phyloP scores from a whole-genome alignment of 495 filamentous ascomycete species.

The Penicillium arizonense region DNA sequence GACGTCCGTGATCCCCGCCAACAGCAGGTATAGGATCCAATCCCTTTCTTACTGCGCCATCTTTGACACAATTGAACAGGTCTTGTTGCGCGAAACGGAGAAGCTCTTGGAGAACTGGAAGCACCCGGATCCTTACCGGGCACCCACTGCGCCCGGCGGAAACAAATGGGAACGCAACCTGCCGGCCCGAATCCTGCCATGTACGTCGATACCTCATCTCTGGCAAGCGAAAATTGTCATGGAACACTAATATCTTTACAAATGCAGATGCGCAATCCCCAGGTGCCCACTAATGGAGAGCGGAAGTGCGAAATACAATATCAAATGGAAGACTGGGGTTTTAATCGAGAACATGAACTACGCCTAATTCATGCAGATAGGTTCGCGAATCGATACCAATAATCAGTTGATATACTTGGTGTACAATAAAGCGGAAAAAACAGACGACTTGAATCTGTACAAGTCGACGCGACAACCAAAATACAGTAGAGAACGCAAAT shows the following conservation, averaged over 20 bases:
- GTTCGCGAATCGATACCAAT: no score
- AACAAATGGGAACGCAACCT: conserved; percentile 97
- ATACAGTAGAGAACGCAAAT: no score
- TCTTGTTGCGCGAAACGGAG: conserved; percentile 81
- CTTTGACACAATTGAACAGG: conserved; percentile 44
- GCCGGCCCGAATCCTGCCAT: conserved; percentile 71
- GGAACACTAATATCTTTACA: no score
- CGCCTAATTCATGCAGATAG: background rate
- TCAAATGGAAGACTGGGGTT: background rate
- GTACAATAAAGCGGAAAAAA: no score
- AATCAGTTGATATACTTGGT: no score
- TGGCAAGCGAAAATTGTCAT: no score
- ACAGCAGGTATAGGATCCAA: conserved; percentile 63
- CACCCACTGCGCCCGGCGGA: conserved; percentile 90
- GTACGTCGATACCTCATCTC: conserved; percentile 53
- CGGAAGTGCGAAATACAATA: background rate
- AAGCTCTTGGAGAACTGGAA: conserved; percentile 89
- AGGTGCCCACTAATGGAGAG: conserved; percentile 9
- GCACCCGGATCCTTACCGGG: conserved; percentile 88
- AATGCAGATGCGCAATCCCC: conserved; percentile 14
- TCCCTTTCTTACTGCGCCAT: background rate
- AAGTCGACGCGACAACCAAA: no score
- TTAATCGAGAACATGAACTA: conserved; percentile 1
- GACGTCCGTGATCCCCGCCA: conserved; percentile 82
- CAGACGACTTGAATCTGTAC: no score